Evolutionary conservation across 1,284 basidiomycete genomes (phyloP).

Genomic region (Leccinum angustisporum): DNA sequence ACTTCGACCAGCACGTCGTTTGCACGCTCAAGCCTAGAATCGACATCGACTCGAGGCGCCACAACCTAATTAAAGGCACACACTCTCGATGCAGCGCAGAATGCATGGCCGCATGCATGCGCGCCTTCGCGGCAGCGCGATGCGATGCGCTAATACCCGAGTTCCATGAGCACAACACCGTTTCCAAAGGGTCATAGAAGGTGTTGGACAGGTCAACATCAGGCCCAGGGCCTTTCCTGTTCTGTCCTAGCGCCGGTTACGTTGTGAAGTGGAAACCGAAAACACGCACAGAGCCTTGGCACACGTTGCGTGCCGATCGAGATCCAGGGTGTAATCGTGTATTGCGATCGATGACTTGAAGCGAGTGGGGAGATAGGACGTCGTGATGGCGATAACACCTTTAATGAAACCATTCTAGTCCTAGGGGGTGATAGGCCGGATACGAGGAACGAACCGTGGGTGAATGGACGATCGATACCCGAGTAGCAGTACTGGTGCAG

Average conservation of each 20-base stretch:
- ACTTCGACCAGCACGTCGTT: background rate
- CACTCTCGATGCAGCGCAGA: background rate
- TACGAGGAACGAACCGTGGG: background rate
- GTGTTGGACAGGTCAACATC: background rate
- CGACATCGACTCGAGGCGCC: background rate
- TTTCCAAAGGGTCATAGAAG: background rate
- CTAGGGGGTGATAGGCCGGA: background rate
- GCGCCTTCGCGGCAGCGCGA: background rate
- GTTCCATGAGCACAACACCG: background rate
- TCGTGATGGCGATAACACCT: background rate
- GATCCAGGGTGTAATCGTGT: background rate
- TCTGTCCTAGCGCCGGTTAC: background rate
- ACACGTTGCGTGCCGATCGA: background rate
- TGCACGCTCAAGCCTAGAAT: background rate
- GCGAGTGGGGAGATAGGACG: background rate
- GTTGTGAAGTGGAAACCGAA: background rate
- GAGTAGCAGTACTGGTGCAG: background rate
- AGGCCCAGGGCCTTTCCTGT: background rate
- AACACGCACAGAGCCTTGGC: background rate
- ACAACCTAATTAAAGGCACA: background rate
- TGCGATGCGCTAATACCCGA: background rate
- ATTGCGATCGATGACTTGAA: constrained; percentile 7
- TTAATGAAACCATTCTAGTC: background rate
- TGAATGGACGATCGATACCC: background rate
- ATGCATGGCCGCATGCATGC: background rate